A percentile compares a stretch with the other conserved stretches of the same genome.
phyloP scores from a whole-genome alignment of 768 basidiomycete species.

The Collybia sp. region DNA sequence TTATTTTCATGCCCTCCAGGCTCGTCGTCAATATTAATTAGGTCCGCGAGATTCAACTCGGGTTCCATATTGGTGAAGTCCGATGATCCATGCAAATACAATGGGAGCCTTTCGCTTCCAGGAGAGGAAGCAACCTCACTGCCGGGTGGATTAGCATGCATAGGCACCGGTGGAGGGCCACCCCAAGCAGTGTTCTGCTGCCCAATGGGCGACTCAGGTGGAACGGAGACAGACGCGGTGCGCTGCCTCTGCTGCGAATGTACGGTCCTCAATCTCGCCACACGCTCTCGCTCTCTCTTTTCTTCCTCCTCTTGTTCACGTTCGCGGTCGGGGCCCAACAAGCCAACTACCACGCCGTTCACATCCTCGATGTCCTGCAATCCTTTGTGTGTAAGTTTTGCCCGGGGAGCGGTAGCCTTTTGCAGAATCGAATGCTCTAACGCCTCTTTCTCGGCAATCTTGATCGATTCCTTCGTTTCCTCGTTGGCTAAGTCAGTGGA shows the following conservation, averaged over 20 bases:
- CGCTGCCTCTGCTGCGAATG: constrained; percentile 38
- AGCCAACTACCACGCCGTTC: constrained; percentile 38
- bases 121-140: constrained; percentile 6
- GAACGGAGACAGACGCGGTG: constrained; percentile 54
- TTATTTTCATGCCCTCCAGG: constrained; percentile 24
- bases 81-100: constrained; percentile 29
- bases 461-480: constrained; percentile 79
- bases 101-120: constrained; percentile 18
- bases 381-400: constrained; percentile 91
- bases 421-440: constrained; percentile 82
- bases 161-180: constrained; percentile 52
- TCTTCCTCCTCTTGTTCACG: constrained; percentile 67
- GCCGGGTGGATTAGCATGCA: constrained; percentile 33
- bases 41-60: constrained; percentile 68
- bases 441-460: constrained; percentile 75
- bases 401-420: constrained; percentile 60
- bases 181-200: constrained; percentile 53
- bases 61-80: constrained; percentile 42
- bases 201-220: constrained; percentile 66
- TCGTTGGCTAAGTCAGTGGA: constrained; percentile 88
- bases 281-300: constrained; percentile 63
- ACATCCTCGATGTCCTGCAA: constrained; percentile 85
- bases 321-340: constrained; percentile 52
- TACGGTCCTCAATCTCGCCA: constrained; percentile 53
- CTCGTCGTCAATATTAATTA: constrained; percentile 77